Evolutionary conservation across 1,139 yeast genomes (phyloP).

Genomic region (Debaryomyces subglobosus): DNA sequence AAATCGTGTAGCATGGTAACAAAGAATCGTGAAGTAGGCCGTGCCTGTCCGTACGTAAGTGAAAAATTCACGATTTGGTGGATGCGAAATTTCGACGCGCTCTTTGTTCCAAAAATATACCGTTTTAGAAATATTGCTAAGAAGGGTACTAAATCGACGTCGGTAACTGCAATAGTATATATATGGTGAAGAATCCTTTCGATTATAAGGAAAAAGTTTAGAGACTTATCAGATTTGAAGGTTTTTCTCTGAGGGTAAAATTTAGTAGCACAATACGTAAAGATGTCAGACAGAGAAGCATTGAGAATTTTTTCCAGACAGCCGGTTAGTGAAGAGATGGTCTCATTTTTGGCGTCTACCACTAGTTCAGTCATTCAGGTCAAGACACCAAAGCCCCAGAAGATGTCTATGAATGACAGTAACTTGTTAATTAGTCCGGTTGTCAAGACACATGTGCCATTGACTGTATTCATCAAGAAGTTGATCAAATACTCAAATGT

Average conservation of each 20-base stretch:
- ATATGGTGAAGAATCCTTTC: constrained; percentile 1
- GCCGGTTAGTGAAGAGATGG: constrained; percentile 80
- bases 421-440: constrained; percentile 29
- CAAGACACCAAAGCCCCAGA: constrained; percentile 31
- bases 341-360: constrained; percentile 75
- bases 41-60: constrained; percentile 6
- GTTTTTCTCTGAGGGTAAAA: not conserved
- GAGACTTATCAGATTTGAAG: constrained; percentile 1
- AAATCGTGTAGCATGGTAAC: not conserved
- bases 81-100: constrained; percentile 8
- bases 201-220: not conserved
- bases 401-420: constrained; percentile 16
- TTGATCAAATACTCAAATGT: constrained; percentile 83
- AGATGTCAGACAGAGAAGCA: constrained; percentile 59
- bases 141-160: constrained; percentile 1
- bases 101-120: constrained; percentile 3
- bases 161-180: not conserved
- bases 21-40: constrained; percentile 6
- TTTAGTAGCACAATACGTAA: not conserved
- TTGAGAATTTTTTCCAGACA: constrained; percentile 72
- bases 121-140: constrained; percentile 5
- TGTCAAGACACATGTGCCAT: constrained; percentile 26
- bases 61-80: constrained; percentile 6
- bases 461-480: constrained; percentile 68
- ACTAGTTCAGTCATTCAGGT: constrained; percentile 77